Percentiles rank a stretch among this genome's conserved stretches.
Conservation (phyloP, 2,329 filamentous ascomycete species). For the Fusarium sp. region DNA sequence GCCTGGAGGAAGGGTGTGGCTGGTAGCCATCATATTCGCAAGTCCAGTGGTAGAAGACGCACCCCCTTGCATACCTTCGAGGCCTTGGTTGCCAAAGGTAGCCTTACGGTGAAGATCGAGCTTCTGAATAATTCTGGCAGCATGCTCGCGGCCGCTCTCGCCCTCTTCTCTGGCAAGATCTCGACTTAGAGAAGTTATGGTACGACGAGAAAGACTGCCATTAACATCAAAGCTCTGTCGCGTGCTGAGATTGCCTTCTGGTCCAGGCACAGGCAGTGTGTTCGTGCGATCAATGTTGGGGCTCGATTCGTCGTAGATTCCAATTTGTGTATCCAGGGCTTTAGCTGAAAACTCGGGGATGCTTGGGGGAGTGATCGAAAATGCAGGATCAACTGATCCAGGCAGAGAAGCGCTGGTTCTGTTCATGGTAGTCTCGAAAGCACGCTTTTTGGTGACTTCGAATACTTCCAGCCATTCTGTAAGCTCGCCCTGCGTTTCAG, state of each 20-base stretch:
- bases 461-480: conserved; percentile 95
- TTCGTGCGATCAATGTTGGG: conserved; percentile 66
- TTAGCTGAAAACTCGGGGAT: conserved; percentile 92
- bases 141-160: conserved; percentile 82
- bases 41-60: conserved; percentile 71
- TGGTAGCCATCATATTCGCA: conserved; percentile 85
- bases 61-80: conserved; percentile 53
- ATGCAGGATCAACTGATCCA: conserved; percentile 76
- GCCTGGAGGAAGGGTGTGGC: conserved; percentile 80
- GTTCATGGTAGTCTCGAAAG: conserved; percentile 78
- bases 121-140: conserved; percentile 90
- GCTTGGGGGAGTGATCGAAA: conserved; percentile 88
- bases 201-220: conserved; percentile 60
- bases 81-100: conserved; percentile 61
- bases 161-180: conserved; percentile 72
- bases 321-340: conserved; percentile 72
- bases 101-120: conserved; percentile 88
- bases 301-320: conserved; percentile 62
- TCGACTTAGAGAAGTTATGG: conserved; percentile 63
- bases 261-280: conserved; percentile 71
- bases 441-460: conserved; percentile 91
- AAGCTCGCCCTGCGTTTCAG: conserved; percentile 91
- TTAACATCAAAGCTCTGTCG: conserved; percentile 80
- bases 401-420: conserved; percentile 59
- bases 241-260: conserved; percentile 63